Conservation (phyloP, 805 yeast genomes). For the Candida coleopterorum region DNA sequence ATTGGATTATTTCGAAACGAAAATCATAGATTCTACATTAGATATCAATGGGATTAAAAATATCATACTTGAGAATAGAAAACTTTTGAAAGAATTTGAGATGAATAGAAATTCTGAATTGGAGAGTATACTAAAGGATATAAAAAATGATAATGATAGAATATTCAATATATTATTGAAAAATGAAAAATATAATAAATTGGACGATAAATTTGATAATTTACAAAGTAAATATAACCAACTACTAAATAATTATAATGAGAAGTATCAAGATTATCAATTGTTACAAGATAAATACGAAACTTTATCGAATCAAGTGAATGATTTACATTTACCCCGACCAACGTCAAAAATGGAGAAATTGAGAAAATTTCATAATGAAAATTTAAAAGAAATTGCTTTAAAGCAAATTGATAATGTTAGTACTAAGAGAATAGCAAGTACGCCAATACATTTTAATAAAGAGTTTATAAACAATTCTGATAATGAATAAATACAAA, state of each 20-base stretch:
- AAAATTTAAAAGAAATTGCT: conserved; percentile 8
- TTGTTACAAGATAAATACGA: conserved; percentile 19
- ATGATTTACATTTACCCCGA: neutral
- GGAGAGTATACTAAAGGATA: neutral
- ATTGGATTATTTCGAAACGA: conserved; percentile 11
- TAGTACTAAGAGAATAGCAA: conserved; percentile 21
- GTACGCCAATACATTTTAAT: conserved; percentile 17
- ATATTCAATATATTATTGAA: neutral
- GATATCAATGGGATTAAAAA: conserved; percentile 2
- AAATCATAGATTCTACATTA: too few species aligned
- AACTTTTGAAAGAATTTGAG: too few species aligned
- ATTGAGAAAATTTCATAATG: conserved; percentile 10
- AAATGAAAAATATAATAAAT: neutral
- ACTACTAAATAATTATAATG: conserved; percentile 18
- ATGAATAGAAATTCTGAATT: too few species aligned
- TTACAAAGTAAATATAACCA: conserved; percentile 18
- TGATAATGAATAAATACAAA: conserved; percentile 6
- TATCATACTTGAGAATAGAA: neutral
- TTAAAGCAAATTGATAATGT: neutral
- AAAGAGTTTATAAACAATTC: conserved; percentile 6
- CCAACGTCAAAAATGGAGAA: conserved; percentile 7
- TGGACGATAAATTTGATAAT: conserved; percentile 4
- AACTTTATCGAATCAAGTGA: conserved; percentile 13
- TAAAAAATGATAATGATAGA: neutral
- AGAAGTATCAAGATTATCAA: conserved; percentile 20